Conservation (phyloP, 345 rosid species). For the Eucalyptus coolabah region DNA sequence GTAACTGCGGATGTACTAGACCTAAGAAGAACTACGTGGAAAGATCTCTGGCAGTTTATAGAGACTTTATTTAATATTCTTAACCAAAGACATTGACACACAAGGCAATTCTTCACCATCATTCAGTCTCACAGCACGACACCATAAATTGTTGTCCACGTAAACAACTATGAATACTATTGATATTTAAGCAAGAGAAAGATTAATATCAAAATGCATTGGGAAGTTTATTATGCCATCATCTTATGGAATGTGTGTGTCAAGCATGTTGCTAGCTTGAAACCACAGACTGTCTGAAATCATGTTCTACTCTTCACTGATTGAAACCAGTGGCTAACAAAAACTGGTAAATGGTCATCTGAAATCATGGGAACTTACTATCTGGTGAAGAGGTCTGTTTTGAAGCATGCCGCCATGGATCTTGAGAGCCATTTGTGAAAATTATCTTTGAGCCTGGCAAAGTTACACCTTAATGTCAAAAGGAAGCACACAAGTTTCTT, state of each 20-base stretch:
- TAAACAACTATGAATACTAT: neutral
- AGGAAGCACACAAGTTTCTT: neutral
- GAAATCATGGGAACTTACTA: slow-evolving; percentile 23
- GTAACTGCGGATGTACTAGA: neutral
- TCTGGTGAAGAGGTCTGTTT: slow-evolving; percentile 61
- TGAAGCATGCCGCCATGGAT: slow-evolving; percentile 97
- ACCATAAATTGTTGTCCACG: neutral
- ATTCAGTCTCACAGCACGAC: neutral
- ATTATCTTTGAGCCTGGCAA: slow-evolving; percentile 70
- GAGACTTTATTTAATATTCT: neutral
- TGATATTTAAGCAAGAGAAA: neutral
- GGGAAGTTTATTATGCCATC: neutral
- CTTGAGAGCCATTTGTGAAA: slow-evolving; percentile 83
- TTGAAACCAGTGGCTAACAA: neutral
- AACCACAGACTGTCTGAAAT: neutral
- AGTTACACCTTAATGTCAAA: neutral
- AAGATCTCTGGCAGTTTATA: neutral
- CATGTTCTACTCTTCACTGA: neutral
- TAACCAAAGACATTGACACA: neutral
- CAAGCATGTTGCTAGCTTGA: neutral
- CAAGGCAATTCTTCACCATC: neutral
- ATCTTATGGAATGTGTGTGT: neutral
- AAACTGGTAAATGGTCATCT: neutral
- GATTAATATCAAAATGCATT: neutral
- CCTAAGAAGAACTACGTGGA: neutral